phyloP scores from a whole-genome alignment of 1,284 basidiomycete genomes.

The Sporisorium iseilematis-ciliati region DNA sequence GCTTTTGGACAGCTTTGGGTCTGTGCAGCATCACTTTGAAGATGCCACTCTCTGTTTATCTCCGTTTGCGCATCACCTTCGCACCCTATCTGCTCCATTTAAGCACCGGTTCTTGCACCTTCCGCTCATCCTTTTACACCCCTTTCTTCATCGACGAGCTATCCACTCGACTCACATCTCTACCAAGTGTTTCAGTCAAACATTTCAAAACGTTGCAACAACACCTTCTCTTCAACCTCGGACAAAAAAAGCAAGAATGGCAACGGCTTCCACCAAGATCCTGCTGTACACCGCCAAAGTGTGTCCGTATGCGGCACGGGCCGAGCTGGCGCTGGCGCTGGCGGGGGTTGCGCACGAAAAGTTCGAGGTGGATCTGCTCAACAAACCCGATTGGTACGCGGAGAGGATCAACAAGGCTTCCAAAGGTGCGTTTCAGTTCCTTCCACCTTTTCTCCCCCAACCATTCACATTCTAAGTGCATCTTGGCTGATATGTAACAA shows the following conservation, averaged over 20 bases:
- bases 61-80: not conserved
- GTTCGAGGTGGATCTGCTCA: conserved; percentile 30
- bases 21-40: not conserved
- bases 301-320: conserved; percentile 32
- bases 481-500: too few species aligned
- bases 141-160: not conserved
- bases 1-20: conserved; percentile 2
- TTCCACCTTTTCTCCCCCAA: not conserved
- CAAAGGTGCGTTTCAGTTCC: conserved; percentile 10
- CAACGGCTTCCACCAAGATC: not conserved
- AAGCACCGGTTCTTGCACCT: not conserved
- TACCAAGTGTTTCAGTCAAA: too few species aligned
- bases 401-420: conserved; percentile 26
- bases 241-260: not conserved
- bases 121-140: not conserved
- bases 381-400: conserved; percentile 35
- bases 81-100: too few species aligned
- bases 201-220: too few species aligned
- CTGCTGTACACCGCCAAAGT: conserved; percentile 42
- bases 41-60: not conserved
- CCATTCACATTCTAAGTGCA: not conserved
- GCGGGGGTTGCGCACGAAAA: conserved; percentile 17
- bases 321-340: conserved; percentile 24
- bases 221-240: too few species aligned
- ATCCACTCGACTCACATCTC: too few species aligned